Percentiles rank a stretch among this genome's conserved stretches.
Evolutionary conservation across 306 rosid species (phyloP).

Genomic region (Inga laurina): DNA sequence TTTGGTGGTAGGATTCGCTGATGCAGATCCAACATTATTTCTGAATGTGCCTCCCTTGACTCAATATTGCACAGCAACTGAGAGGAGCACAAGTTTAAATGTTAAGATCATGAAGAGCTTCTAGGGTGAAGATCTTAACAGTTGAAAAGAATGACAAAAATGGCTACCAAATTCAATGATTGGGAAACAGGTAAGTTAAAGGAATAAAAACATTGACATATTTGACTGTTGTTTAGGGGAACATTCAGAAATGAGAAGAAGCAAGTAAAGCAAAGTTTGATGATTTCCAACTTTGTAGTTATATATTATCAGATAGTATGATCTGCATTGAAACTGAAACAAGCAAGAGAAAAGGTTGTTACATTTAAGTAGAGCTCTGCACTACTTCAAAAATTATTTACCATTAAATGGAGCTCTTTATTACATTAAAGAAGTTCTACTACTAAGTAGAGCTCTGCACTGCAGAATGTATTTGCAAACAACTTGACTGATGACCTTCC

Average conservation of each 20-base stretch:
- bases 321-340: background rate
- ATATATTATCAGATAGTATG: background rate
- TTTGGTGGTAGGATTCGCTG: constrained; percentile 81
- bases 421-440: background rate
- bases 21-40: constrained; percentile 63
- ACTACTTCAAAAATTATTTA: background rate
- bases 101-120: constrained; percentile 30
- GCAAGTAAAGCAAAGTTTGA: background rate
- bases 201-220: background rate
- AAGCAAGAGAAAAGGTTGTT: background rate
- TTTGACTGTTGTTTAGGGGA: background rate
- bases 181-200: constrained; percentile 11
- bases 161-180: background rate
- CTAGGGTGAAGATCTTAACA: constrained; percentile 6
- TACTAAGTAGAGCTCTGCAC: constrained; percentile 2
- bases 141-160: constrained; percentile 11
- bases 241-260: background rate
- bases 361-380: background rate
- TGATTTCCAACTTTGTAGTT: background rate
- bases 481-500: background rate
- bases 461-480: background rate
- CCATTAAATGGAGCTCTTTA: background rate
- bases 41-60: constrained; percentile 51
- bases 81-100: constrained; percentile 36
- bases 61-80: constrained; percentile 64